These are phyloP conservation scores for Pseudogymnoascus pannorum DNA, from an alignment of 2,329 filamentous ascomycete species.

Conservation along the genomic window DNA sequence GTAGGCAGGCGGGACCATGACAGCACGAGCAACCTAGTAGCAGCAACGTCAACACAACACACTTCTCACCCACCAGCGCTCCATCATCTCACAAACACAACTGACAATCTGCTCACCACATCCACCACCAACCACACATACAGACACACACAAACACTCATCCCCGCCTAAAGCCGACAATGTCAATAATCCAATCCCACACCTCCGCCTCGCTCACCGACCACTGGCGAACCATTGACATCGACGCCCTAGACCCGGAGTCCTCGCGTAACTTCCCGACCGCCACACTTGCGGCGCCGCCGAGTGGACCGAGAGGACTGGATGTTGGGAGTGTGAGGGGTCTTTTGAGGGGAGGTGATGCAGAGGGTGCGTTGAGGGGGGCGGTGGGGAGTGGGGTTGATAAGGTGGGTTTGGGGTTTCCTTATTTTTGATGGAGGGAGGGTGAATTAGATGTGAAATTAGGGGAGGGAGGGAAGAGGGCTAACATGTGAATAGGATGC, in stretches of 20 bases:
- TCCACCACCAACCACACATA: constrained; percentile 3
- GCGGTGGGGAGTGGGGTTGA: constrained; percentile 64
- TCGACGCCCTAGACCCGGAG: constrained; percentile 85
- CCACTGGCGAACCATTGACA: constrained; percentile 83
- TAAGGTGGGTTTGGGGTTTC: constrained; percentile 48
- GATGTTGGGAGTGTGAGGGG: constrained; percentile 55
- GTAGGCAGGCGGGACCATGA: neutral
- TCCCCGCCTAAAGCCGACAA: constrained; percentile 27
- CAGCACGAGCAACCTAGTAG: neutral
- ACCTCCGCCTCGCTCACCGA: constrained; percentile 53
- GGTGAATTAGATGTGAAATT: neutral
- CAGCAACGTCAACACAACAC: neutral
- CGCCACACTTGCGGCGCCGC: constrained; percentile 68
- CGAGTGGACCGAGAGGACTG: constrained; percentile 57
- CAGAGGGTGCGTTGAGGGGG: constrained; percentile 76
- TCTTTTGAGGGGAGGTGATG: constrained; percentile 76
- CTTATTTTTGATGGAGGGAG: constrained; percentile 8
- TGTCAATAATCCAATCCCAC: constrained; percentile 64
- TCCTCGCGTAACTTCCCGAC: constrained; percentile 88
- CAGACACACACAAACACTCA: neutral
- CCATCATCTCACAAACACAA: neutral
- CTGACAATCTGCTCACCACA: neutral
- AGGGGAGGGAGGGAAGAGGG: neutral
- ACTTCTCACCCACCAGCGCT: no score
- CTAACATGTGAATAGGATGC: constrained; percentile 52